These are phyloP conservation scores for Alternaria dauci DNA, from an alignment of 2,329 filamentous ascomycete genomes.

Conservation along the genomic window DNA sequence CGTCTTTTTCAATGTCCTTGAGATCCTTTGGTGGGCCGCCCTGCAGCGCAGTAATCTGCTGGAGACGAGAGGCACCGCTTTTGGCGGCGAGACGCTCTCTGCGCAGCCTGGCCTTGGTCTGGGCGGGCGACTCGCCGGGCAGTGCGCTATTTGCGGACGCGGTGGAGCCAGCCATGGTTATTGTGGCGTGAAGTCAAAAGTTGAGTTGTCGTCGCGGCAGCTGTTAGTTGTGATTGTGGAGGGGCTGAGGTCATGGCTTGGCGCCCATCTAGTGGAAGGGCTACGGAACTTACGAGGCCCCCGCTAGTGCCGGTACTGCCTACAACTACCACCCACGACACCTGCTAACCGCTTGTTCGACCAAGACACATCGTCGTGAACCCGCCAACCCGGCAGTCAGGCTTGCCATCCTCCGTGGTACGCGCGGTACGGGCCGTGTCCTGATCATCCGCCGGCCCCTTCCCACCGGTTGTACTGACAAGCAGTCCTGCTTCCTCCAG, in stretches of 20 bases:
- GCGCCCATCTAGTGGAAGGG: not conserved
- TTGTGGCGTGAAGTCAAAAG: slow-evolving; percentile 3
- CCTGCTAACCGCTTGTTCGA: not conserved
- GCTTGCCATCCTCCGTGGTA: not conserved
- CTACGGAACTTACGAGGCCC: not conserved
- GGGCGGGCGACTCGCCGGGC: slow-evolving; percentile 52
- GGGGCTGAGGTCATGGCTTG: slow-evolving; percentile 29
- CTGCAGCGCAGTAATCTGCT: slow-evolving; percentile 75
- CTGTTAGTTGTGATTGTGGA: not conserved
- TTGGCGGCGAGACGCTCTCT: slow-evolving; percentile 83
- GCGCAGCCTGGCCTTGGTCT: slow-evolving; percentile 72
- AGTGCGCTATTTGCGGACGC: slow-evolving; percentile 26
- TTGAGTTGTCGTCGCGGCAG: slow-evolving; percentile 5
- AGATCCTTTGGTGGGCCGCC: slow-evolving; percentile 59
- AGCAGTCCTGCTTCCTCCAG: not conserved
- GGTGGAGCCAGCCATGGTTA: slow-evolving; percentile 38
- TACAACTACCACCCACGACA: not conserved
- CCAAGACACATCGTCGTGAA: not conserved
- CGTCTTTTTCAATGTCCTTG: slow-evolving; percentile 46
- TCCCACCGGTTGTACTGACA: not conserved
- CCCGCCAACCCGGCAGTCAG: not conserved
- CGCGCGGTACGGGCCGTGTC: slow-evolving; percentile 14
- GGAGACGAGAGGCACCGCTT: slow-evolving; percentile 73
- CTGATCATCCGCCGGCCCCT: not conserved
- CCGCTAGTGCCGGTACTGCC: slow-evolving; percentile 1